Conservation (phyloP, 1,284 basidiomycete species). For the Leccinum insigne region DNA sequence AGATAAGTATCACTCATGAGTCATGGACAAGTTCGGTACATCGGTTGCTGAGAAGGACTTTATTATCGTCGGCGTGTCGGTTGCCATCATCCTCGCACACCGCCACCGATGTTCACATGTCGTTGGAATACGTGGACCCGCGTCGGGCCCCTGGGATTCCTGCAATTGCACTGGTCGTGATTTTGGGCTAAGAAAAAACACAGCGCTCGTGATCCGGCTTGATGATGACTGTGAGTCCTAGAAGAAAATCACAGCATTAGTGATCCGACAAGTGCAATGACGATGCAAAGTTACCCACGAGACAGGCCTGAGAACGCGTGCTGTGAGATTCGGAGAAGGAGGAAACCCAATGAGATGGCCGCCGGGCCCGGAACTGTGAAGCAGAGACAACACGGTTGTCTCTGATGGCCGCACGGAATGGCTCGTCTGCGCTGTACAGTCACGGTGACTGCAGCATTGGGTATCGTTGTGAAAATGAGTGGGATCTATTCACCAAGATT, state of each 20-base stretch:
- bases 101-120: conserved; percentile 11
- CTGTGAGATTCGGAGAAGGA: background rate
- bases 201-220: background rate
- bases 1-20: background rate
- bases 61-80: background rate
- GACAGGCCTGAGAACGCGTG: conserved; percentile 1
- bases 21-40: conserved; percentile 1
- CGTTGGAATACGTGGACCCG: background rate
- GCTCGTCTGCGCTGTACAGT: no score
- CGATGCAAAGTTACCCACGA: background rate
- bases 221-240: background rate
- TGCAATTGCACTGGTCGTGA: background rate
- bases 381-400: background rate
- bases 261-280: background rate
- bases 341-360: background rate
- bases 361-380: background rate
- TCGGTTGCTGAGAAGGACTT: background rate
- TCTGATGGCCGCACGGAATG: no score
- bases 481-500: no score
- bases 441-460: no score
- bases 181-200: background rate
- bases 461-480: no score
- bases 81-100: conserved; percentile 1
- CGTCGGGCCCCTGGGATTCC: background rate
- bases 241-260: background rate